Evolutionary conservation across 768 basidiomycete genomes (phyloP), one percentile per base, ranked within the genome.

Genomic region (Tricholoma flavovirens): DNA sequence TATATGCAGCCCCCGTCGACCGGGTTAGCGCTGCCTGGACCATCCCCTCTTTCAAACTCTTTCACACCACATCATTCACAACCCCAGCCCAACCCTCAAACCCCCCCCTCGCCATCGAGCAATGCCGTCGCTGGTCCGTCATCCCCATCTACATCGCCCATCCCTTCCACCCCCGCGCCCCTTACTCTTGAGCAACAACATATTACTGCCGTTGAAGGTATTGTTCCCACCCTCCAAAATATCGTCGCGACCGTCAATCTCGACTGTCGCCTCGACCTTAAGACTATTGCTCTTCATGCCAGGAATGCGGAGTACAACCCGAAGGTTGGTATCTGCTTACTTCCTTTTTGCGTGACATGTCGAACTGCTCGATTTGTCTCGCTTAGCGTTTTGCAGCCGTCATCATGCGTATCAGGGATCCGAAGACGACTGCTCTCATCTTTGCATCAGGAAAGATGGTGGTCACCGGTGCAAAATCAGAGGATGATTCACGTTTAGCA

Each of bases 361-460:
- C 81, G 79, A 82, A 80, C 82, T 83, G 76, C 76, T 78, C 74
- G 77, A 76, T 75, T 76, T 79, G 74, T 77, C 73, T 76, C 73
- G 71, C 75, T 55, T 77, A 99, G 97, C 97, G 97, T 88, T 99
- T 99, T 79, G 97, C 96, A 64, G 97, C 97, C 58, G 97, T 98
- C 64, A 98, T 99, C 76, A 99, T 99, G 97, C 93, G 97, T 73
- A 98, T 99, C 68, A 94, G 97, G 63, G 97, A 98, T 65, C 97
- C 97, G 51, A 99, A 99, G 81, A 99, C 97, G 57, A 99, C 97
- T 51, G 97, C 96, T 21, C 85, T 99, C 64, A 98, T 99, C 73
- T 99, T 99, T 73, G 97, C 97, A 32, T 96, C 93, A 56, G 97
- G 97, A 69, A 99, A 98, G 83, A 98, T 99, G 92, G 97, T 99